Base-by-base conservation (phyloP, 768 basidiomycete genomes). In the Amanita molliuscula region DNA sequence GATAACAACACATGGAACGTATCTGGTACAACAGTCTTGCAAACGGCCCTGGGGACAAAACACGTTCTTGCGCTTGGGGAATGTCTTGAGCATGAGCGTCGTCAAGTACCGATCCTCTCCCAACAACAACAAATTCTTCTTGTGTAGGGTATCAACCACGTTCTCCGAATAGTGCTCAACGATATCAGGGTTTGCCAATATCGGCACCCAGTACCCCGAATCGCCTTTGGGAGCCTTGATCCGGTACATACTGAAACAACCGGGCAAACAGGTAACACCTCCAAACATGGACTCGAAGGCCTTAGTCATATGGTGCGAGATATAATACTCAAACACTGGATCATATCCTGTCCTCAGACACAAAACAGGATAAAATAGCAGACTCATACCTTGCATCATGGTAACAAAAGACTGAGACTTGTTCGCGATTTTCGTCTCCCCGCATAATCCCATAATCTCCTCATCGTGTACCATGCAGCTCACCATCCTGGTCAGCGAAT, bases 221-320 rank as follows among this genome's bases (percentile, higher is more conserved):
- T 87, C 84, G 42, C 92, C 93, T 67, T 98, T 99, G n/a, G 94
- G 94, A 13, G 94, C 88, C 70, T 98, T 99, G 81, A 97, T 93
- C 56, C 96, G 84, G 71, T 98, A 98, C 95, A 97, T 98, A 57
- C 85, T 90, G 79, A 99, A 99, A 72, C 96, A 99, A 56, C 96
- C 96, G 20, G 96, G 96, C 56, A 99, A 76, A 78, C 96, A 99
- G 50, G 96, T 98, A 6, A 99, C 96, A 76, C 95, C 93, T 61
- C 96, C 96, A 59, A 98, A 98, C 84, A 95, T 94, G 3, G 94
- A 92, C 70, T 99, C 96, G 74, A 98, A 98, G 3, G 95, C 95
- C 73, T 99, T 99, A 34, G 92, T 95, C 76, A 94, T 78, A 65
- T 98, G 95, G 63, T 99, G 96, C 7, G 96, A 97, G 69, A 97